Evolutionary conservation across 2,329 filamentous ascomycete genomes (phyloP).

Genomic region (Hirsutella rhossiliensis): DNA sequence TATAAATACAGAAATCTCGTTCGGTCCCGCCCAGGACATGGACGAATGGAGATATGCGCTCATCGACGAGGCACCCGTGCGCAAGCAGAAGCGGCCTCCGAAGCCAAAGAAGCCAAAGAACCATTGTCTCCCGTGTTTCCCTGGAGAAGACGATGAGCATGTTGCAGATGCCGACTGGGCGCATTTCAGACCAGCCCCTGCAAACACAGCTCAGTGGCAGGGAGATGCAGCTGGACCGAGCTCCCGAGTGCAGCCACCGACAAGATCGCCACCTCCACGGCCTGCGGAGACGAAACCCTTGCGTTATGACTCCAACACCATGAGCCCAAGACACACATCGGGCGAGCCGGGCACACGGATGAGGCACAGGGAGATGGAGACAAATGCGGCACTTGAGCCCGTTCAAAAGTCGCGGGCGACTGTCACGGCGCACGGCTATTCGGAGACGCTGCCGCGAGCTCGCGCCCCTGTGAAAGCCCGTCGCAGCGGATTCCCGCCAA

Average conservation of each 20-base stretch:
- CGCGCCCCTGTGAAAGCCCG: too few species aligned
- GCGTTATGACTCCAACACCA: background rate
- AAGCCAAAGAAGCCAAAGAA: conserved; percentile 6
- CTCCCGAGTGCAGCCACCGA: background rate
- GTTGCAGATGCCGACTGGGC: conserved; percentile 12
- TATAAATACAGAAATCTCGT: conserved; percentile 18
- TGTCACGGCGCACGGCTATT: background rate
- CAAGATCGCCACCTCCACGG: conserved; percentile 1
- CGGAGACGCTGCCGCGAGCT: too few species aligned
- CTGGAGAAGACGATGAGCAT: conserved; percentile 8
- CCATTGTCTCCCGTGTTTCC: conserved; percentile 18
- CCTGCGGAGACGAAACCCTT: background rate
- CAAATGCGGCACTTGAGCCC: background rate
- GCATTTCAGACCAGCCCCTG: conserved; percentile 8
- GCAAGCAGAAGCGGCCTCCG: conserved; percentile 8
- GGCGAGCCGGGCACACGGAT: background rate
- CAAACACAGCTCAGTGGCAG: background rate
- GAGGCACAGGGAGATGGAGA: background rate
- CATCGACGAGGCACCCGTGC: conserved; percentile 15
- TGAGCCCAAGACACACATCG: conserved; percentile 3
- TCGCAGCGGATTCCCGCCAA: background rate
- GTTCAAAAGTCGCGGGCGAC: background rate
- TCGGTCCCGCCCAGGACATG: conserved; percentile 15
- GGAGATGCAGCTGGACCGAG: background rate
- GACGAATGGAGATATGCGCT: conserved; percentile 22